These are phyloP conservation scores for Verticillium longisporum DNA, from an alignment of 2,329 filamentous ascomycete genomes.

Conservation along the genomic window DNA sequence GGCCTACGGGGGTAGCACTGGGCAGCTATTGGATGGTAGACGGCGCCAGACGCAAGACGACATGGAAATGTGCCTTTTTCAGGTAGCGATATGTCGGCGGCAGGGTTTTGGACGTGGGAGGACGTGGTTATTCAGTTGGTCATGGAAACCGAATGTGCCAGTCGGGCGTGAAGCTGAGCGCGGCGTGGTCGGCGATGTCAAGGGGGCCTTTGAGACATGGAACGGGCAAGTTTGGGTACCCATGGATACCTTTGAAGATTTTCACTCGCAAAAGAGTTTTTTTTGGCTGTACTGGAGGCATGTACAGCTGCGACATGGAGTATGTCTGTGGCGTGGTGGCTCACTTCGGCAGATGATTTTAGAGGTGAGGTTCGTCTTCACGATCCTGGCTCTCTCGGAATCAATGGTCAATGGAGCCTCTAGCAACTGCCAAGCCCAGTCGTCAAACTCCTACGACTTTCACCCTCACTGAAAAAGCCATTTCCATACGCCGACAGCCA, in stretches of 20 bases:
- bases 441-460: neutral
- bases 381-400: neutral
- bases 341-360: neutral
- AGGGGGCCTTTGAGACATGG: neutral
- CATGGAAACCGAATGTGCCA: slow-evolving; percentile 8
- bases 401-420: neutral
- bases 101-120: slow-evolving; percentile 6
- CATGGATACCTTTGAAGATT: neutral
- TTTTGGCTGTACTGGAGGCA: neutral
- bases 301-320: neutral
- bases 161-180: slow-evolving; percentile 1
- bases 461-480: too few species aligned
- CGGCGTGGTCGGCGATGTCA: neutral
- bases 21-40: slow-evolving; percentile 8
- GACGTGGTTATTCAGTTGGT: slow-evolving; percentile 4
- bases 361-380: neutral
- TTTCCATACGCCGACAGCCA: neutral
- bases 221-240: neutral
- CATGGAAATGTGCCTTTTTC: slow-evolving; percentile 10
- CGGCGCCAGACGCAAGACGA: slow-evolving; percentile 9
- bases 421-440: neutral
- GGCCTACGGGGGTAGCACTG: neutral
- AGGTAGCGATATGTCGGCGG: slow-evolving; percentile 8
- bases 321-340: neutral
- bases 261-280: neutral